Evolutionary conservation across 352 stramenopile genomes (phyloP).

Genomic region (Phytophthora syringae): DNA sequence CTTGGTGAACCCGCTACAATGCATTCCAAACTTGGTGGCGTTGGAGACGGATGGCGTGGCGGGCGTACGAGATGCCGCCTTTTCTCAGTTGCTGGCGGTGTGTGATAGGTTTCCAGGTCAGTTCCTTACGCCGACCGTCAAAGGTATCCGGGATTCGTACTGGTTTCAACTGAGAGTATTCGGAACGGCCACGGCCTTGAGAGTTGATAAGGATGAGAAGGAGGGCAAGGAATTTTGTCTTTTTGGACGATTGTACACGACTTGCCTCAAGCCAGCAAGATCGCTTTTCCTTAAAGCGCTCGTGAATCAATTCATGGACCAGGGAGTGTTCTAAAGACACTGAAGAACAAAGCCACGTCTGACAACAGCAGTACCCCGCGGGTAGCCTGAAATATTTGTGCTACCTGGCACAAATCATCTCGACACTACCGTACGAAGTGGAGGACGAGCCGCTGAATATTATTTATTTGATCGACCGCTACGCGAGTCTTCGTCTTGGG

Average conservation of each 20-base stretch:
- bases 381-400: constrained; percentile 71
- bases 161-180: constrained; percentile 74
- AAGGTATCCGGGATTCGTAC: constrained; percentile 72
- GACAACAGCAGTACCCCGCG: constrained; percentile 13
- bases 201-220: constrained; percentile 73
- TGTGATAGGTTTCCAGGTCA: constrained; percentile 66
- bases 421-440: constrained; percentile 76
- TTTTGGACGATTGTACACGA: constrained; percentile 73
- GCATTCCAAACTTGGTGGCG: constrained; percentile 80
- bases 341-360: constrained; percentile 20
- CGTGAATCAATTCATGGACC: constrained; percentile 75
- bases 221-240: constrained; percentile 72
- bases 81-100: constrained; percentile 66
- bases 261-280: constrained; percentile 56
- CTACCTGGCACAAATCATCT: constrained; percentile 76
- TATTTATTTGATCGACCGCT: constrained; percentile 90
- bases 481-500: constrained; percentile 81
- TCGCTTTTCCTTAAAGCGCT: constrained; percentile 72
- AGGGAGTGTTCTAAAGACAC: constrained; percentile 43
- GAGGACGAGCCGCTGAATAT: constrained; percentile 87
- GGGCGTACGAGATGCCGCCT: constrained; percentile 68
- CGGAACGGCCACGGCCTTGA: constrained; percentile 50
- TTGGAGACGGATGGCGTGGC: constrained; percentile 79
- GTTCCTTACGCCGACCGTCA: constrained; percentile 56
- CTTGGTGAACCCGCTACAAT: constrained; percentile 78